Evolutionary conservation across 2,329 filamentous ascomycete species (phyloP).

Genomic region (Fonsecaea multimorphosa): DNA sequence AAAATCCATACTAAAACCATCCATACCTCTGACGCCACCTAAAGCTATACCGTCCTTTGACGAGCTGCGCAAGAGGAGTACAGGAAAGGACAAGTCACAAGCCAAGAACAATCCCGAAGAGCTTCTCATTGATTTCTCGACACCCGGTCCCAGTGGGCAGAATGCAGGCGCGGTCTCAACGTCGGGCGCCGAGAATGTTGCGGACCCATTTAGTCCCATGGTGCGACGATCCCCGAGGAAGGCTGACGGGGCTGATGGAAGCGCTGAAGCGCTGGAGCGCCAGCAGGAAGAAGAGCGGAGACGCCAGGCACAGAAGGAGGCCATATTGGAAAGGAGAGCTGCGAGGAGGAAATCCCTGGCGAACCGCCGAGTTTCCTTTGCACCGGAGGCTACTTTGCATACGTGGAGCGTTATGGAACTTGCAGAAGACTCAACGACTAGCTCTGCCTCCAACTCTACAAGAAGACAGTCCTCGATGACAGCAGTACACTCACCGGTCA

Average conservation of each 20-base stretch:
- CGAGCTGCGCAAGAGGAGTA: slow-evolving; percentile 54
- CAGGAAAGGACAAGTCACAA: slow-evolving; percentile 44
- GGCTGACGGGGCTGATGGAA: slow-evolving; percentile 6
- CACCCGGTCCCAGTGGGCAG: slow-evolving; percentile 45
- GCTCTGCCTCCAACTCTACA: slow-evolving; percentile 74
- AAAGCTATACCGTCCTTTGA: slow-evolving; percentile 68
- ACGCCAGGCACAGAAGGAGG: slow-evolving; percentile 63
- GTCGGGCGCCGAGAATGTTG: slow-evolving; percentile 59
- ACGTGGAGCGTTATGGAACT: slow-evolving; percentile 96
- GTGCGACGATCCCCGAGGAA: slow-evolving; percentile 24
- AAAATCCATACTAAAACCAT: slow-evolving; percentile 81
- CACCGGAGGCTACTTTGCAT: slow-evolving; percentile 93
- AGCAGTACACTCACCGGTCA: slow-evolving; percentile 40
- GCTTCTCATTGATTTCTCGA: slow-evolving; percentile 53
- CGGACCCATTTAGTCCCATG: slow-evolving; percentile 41
- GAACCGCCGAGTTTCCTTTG: slow-evolving; percentile 93
- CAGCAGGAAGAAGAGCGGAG: slow-evolving; percentile 72
- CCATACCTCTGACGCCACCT: slow-evolving; percentile 69
- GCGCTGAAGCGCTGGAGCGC: slow-evolving; percentile 57
- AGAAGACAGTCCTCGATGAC: slow-evolving; percentile 71
- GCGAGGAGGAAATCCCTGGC: slow-evolving; percentile 91
- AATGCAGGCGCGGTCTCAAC: slow-evolving; percentile 50
- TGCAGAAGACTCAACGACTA: slow-evolving; percentile 82
- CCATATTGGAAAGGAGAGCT: slow-evolving; percentile 75
- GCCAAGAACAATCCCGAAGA: slow-evolving; percentile 37